A percentile compares a stretch with the other conserved stretches of the same genome.
These are phyloP conservation scores for Colletotrichum caudatum DNA, from an alignment of 2,329 filamentous ascomycete species.

Conservation along the genomic window DNA sequence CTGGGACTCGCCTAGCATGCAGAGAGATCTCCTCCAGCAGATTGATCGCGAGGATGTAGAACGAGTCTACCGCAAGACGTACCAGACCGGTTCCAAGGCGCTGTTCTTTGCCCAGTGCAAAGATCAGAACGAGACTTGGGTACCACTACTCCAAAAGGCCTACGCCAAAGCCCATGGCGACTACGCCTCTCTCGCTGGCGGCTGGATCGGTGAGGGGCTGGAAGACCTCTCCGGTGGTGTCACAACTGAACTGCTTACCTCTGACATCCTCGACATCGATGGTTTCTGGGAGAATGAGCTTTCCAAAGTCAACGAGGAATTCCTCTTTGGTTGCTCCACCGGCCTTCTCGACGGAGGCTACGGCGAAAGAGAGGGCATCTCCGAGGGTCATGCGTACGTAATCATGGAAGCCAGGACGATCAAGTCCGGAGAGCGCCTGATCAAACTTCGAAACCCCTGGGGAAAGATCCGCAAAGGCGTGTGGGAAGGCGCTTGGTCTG, in stretches of 20 bases:
- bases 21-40: slow-evolving; percentile 79
- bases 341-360: slow-evolving; percentile 74
- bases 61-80: slow-evolving; percentile 75
- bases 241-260: slow-evolving; percentile 75
- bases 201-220: slow-evolving; percentile 73
- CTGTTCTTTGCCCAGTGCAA: slow-evolving; percentile 83
- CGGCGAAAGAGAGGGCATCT: slow-evolving; percentile 69
- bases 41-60: slow-evolving; percentile 80
- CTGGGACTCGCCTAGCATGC: slow-evolving; percentile 82
- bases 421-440: slow-evolving; percentile 65
- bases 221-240: slow-evolving; percentile 76
- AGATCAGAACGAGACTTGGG: slow-evolving; percentile 84
- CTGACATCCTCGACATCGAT: slow-evolving; percentile 81
- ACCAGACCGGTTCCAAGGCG: slow-evolving; percentile 81
- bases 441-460: slow-evolving; percentile 73
- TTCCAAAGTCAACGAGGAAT: slow-evolving; percentile 82
- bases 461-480: slow-evolving; percentile 68
- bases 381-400: slow-evolving; percentile 70
- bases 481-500: slow-evolving; percentile 71
- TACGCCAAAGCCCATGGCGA: slow-evolving; percentile 88
- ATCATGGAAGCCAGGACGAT: slow-evolving; percentile 69
- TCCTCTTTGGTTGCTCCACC: slow-evolving; percentile 78
- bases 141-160: slow-evolving; percentile 83
- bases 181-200: slow-evolving; percentile 77
- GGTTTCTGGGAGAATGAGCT: slow-evolving; percentile 87